Evolutionary conservation across 371 early-diverging fungal genomes (phyloP), one percentile per base, ranked within the genome.

Genomic region (Dinochytrium kinnereticum): DNA sequence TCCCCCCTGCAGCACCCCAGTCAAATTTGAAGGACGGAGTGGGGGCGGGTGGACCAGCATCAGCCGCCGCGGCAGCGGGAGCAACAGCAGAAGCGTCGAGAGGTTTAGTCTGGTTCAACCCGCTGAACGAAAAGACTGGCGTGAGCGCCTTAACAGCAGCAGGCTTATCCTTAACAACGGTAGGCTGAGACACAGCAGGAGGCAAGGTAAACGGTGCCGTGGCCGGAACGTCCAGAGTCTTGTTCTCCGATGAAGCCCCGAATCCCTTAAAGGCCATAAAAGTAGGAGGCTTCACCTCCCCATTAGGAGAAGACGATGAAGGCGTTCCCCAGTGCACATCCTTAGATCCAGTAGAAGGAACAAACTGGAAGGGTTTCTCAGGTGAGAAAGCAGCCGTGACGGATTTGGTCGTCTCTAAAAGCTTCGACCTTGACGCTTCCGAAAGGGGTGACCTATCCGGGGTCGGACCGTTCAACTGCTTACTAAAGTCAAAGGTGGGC

Each of bases 301-400:
- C n/a, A n/a, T n/a, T n/a, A n/a, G n/a, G n/a, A n/a, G n/a, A 44
- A 7, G 44, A 7, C 24, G 55, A 5, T 7, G 13, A 26, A 13
- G 55, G 55, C 26, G 55, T 5, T 53, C 55, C 55, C 55, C 55
- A 53, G 24, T 53, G 55, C 13, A 53, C 5, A 30, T 3, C 28
- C 61, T 37, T 53, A 30, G 57, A 55, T 3, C 15, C 37, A 10
- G 61, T 37, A 7, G 57, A 55, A 10, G 61, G 61, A 10, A 53
- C 55, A 53, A 61, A 61, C 34, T 30, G 10, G 37, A 61, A 61
- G 34, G 61, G 61, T 36, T 61, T 61, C 36, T 61, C 61, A 13
- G 31, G 61, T 7, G 61, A 31, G 34, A 37, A 37, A 36, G 61
- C 61, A 24, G 61, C 30, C 61, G 61, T 61, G 10, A 37, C 37